phyloP scores from a whole-genome alignment of 345 rosid species.

The Anastatica hierochuntica region DNA sequence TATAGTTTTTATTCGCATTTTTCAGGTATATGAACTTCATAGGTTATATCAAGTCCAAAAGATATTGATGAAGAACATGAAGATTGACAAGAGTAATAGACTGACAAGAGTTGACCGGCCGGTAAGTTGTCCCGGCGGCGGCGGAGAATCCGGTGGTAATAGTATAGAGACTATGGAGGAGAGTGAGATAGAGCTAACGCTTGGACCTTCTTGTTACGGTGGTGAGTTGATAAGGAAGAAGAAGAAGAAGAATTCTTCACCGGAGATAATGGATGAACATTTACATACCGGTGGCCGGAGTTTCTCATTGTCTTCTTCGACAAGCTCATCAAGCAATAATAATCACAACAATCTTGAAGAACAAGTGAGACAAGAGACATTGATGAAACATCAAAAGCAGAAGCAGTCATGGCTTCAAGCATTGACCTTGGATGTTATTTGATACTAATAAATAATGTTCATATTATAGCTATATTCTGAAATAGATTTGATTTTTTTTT shows the following conservation, averaged over 20 bases:
- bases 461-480: slow-evolving; percentile 10
- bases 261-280: slow-evolving; percentile 22
- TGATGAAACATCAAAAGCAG: slow-evolving; percentile 37
- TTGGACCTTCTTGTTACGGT: slow-evolving; percentile 51
- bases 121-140: neutral
- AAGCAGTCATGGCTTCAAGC: slow-evolving; percentile 80
- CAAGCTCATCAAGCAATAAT: slow-evolving; percentile 57
- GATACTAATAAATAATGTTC: slow-evolving; percentile 13
- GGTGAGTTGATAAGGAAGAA: slow-evolving; percentile 18
- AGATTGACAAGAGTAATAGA: slow-evolving; percentile 17
- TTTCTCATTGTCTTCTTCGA: slow-evolving; percentile 69
- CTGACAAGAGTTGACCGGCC: slow-evolving; percentile 9
- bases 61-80: slow-evolving; percentile 55
- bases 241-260: slow-evolving; percentile 11
- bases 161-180: slow-evolving; percentile 47
- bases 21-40: slow-evolving; percentile 80
- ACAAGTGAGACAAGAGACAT: slow-evolving; percentile 39
- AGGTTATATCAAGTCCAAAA: slow-evolving; percentile 78
- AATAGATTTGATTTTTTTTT: slow-evolving; percentile 13
- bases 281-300: slow-evolving; percentile 51
- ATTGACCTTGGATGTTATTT: slow-evolving; percentile 63
- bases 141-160: slow-evolving; percentile 28
- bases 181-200: slow-evolving; percentile 76
- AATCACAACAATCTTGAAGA: slow-evolving; percentile 36
- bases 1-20: neutral